Percentiles rank a stretch among this genome's conserved stretches.
Conservation (phyloP, 2,329 filamentous ascomycete genomes). For the Penicillium sp. region DNA sequence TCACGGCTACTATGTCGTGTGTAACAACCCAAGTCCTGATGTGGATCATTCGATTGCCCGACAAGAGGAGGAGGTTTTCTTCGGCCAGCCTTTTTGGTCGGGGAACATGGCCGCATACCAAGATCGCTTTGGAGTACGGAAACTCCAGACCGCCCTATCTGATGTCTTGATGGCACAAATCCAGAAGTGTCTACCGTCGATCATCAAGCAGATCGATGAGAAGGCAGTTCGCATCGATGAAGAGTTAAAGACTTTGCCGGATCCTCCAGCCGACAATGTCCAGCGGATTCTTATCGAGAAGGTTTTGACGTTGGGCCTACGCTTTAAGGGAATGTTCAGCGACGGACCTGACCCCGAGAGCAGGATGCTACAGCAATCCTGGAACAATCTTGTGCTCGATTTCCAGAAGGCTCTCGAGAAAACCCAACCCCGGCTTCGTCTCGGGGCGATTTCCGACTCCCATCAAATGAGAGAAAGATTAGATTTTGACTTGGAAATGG, state of each 20-base stretch:
- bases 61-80: conserved; percentile 52
- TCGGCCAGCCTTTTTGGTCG: conserved; percentile 50
- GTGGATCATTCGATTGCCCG: conserved; percentile 52
- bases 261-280: conserved; percentile 65
- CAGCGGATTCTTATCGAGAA: conserved; percentile 64
- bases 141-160: conserved; percentile 43
- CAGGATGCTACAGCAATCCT: conserved; percentile 46
- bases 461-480: conserved; percentile 38
- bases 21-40: conserved; percentile 49
- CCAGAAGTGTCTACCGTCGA: conserved; percentile 32
- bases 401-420: conserved; percentile 53
- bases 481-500: conserved; percentile 29
- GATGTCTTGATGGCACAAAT: conserved; percentile 51
- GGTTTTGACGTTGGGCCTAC: conserved; percentile 57
- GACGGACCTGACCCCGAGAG: conserved; percentile 45
- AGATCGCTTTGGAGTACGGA: conserved; percentile 53
- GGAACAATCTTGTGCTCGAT: conserved; percentile 47
- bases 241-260: conserved; percentile 62
- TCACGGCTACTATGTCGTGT: conserved; percentile 78
- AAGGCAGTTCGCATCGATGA: conserved; percentile 54
- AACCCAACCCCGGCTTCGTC: conserved; percentile 42
- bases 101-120: conserved; percentile 39
- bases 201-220: conserved; percentile 46
- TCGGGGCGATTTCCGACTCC: conserved; percentile 25
- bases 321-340: conserved; percentile 56